These are phyloP conservation scores for Solanum pinnatisectum DNA, from an alignment of 257 asterid species.

Conservation along the genomic window DNA sequence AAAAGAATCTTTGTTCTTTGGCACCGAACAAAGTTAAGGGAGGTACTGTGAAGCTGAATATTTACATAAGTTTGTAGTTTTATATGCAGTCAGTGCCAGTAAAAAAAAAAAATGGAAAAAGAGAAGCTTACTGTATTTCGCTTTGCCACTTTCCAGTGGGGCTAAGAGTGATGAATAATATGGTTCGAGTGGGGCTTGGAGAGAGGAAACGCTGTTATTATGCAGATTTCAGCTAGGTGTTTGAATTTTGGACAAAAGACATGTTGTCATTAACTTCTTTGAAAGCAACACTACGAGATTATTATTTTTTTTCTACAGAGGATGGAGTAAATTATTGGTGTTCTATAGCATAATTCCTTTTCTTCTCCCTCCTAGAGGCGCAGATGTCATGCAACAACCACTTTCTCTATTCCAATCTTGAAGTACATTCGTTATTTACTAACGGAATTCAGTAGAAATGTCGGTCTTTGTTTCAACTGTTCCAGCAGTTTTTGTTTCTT, in stretches of 20 bases:
- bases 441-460: not conserved
- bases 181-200: not conserved
- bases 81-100: not conserved
- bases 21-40: not conserved
- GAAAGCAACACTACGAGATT: not conserved
- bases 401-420: not conserved
- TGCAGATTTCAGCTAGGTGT: not conserved
- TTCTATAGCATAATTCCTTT: not conserved
- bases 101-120: not conserved
- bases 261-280: not conserved
- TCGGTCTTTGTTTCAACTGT: not conserved
- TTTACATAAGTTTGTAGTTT: not conserved
- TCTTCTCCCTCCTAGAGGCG: not conserved
- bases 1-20: not conserved
- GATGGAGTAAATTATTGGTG: not conserved
- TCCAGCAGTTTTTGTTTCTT: not conserved
- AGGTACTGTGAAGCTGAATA: not conserved
- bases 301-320: not conserved
- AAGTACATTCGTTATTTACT: not conserved
- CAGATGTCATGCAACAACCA: not conserved
- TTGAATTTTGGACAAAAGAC: not conserved
- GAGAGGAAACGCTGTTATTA: not conserved
- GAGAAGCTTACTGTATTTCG: not conserved
- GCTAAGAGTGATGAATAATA: not conserved
- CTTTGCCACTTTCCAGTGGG: not conserved